phyloP scores from a whole-genome alignment of 805 yeast genomes.

The Wickerhamiella shivajii region DNA sequence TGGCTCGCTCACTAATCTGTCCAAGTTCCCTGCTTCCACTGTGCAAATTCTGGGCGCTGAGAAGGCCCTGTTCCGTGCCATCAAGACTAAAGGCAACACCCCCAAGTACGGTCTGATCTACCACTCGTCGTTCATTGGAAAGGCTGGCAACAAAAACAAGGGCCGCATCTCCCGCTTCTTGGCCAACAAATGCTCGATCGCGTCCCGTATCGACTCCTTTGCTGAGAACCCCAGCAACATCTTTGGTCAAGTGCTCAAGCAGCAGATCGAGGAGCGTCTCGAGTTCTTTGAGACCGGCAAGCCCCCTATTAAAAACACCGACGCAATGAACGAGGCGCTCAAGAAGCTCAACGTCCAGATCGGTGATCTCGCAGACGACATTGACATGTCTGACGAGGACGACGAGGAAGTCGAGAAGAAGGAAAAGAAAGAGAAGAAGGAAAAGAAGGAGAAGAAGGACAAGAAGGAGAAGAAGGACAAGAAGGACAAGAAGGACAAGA shows the following conservation, averaged over 20 bases:
- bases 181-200: conserved; percentile 98
- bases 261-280: conserved; percentile 96
- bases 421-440: conserved; percentile 27
- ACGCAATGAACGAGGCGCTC: conserved; percentile 87
- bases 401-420: conserved; percentile 22
- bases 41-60: conserved; percentile 97
- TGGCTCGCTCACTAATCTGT: conserved; percentile 89
- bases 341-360: conserved; percentile 36
- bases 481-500: conserved; percentile 37
- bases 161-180: conserved; percentile 97
- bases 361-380: conserved; percentile 29
- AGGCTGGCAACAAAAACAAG: conserved; percentile 91
- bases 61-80: conserved; percentile 90
- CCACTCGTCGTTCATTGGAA: conserved; percentile 88
- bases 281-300: conserved; percentile 93
- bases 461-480: conserved; percentile 38
- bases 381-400: conserved; percentile 30
- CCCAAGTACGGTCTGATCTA: conserved; percentile 92
- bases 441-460: conserved; percentile 35
- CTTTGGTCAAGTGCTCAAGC: conserved; percentile 81
- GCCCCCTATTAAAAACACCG: conserved; percentile 90
- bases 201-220: conserved; percentile 95
- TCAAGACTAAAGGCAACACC: conserved; percentile 91
- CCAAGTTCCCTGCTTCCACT: conserved; percentile 98
- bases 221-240: conserved; percentile 85